phyloP scores from a whole-genome alignment of 1,284 basidiomycete genomes.

The Trichosporon ovoides region DNA sequence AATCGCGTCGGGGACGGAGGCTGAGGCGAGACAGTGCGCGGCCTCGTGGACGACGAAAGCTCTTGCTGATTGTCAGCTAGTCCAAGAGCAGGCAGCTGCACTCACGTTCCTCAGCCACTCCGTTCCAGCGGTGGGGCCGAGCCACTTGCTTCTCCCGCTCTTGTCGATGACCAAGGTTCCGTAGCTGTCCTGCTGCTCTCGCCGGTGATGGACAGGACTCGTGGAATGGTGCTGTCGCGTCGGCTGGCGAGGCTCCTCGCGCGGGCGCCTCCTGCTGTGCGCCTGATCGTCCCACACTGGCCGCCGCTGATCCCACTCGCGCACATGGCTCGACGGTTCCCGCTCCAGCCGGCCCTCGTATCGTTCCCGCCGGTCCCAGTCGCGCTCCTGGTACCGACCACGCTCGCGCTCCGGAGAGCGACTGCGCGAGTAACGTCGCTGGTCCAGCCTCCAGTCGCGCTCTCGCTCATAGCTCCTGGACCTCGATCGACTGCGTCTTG shows the following conservation, averaged over 20 bases:
- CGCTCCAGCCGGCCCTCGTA: background rate
- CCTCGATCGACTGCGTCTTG: background rate
- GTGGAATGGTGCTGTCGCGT: background rate
- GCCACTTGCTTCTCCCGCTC: conserved; percentile 31
- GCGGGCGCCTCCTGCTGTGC: background rate
- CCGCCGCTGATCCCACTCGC: background rate
- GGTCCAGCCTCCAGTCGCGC: background rate
- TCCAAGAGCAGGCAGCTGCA: background rate
- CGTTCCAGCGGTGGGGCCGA: conserved; percentile 36
- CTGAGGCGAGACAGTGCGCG: background rate
- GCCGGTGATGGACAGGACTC: background rate
- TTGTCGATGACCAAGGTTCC: conserved; percentile 35
- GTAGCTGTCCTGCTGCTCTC: conserved; percentile 24
- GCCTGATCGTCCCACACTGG: background rate
- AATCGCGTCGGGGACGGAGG: background rate
- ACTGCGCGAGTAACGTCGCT: background rate
- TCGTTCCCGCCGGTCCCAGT: background rate
- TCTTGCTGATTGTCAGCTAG: conserved; percentile 15
- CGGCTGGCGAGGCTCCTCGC: background rate
- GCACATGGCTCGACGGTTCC: background rate
- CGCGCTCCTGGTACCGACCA: background rate
- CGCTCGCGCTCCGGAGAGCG: background rate
- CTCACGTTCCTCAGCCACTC: conserved; percentile 39
- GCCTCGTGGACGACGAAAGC: background rate
- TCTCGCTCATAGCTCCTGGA: background rate